phyloP scores from a whole-genome alignment of 331 rosid genomes.

The Rhamnella rubrinervis region DNA sequence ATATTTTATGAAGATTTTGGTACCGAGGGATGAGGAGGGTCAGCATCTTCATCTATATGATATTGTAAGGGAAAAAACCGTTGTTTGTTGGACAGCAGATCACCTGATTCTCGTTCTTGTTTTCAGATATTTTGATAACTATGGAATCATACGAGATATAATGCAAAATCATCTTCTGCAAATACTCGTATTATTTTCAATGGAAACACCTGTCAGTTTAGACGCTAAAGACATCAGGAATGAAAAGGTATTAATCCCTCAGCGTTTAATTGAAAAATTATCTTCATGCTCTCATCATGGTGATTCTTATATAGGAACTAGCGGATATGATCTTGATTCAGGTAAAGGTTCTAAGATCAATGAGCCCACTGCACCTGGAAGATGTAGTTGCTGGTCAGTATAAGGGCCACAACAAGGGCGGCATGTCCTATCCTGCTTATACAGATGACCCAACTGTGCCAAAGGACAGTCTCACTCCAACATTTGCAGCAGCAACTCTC shows the following conservation, averaged over 20 bases:
- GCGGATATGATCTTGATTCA: conserved; percentile 42
- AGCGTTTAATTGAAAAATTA: too few species aligned
- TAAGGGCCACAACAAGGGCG: conserved; percentile 79
- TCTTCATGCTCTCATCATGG: conserved; percentile 1
- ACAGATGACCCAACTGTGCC: conserved; percentile 90
- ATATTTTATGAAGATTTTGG: conserved; percentile 99
- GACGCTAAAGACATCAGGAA: conserved; percentile 97
- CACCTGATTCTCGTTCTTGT: conserved; percentile 17
- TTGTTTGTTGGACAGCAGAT: conserved; percentile 8
- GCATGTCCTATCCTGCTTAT: conserved; percentile 76
- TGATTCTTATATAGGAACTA: conserved; percentile 20
- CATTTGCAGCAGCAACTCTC: conserved; percentile 95
- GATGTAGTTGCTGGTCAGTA: conserved; percentile 93
- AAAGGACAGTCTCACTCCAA: conserved; percentile 80
- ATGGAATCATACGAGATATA: conserved; percentile 90
- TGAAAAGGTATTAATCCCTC: conserved; percentile 61
- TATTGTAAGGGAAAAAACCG: conserved; percentile 15
- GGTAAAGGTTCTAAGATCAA: conserved; percentile 94
- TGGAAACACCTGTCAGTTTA: conserved; percentile 98
- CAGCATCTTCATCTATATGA: conserved; percentile 35
- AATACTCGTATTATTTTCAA: conserved; percentile 89
- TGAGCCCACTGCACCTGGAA: conserved; percentile 75
- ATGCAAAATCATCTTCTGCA: conserved; percentile 99
- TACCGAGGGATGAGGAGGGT: conserved; percentile 97
- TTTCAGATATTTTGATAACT: conserved; percentile 77